Base-by-base conservation (phyloP, 768 basidiomycete genomes). In the Amanita rimosa region DNA sequence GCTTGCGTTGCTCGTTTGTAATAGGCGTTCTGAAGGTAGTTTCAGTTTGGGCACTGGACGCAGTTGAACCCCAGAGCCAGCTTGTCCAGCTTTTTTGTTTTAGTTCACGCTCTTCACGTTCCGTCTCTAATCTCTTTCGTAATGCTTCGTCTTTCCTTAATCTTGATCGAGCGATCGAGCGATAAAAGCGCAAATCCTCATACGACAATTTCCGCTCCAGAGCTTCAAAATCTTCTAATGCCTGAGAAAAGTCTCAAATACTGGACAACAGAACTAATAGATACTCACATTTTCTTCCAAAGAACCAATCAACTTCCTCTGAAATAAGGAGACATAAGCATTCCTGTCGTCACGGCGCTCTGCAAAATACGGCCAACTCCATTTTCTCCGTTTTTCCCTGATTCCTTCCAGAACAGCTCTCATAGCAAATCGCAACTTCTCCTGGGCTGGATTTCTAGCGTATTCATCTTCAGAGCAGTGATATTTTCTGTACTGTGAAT, bases 111-210 rank as follows among this genome's bases (percentile, higher is more conserved):
- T 73, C 71, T 49, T 74, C 72, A 59, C 73, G 74, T 58, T 81
- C 78, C 45, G 81, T 81, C 57, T 88, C 85, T 47, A 90, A 74
- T 35, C 75, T 64, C 57, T 80, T 81, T 55, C 76, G 75, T 31
- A 83, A 67, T 2, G 80, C 87, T 17, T 79, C 72, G 57, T 98
- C 92, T 62, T 97, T 92, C 56, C 84, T 81, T 13, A 95, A 71
- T 54, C 81, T 81, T 2, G 91, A 91, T 22, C 89, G 82, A 0
- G 92, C 89, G 52, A 98, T 90, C 3, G 93, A 97, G 27, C 96
- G 81, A 67, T 98, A 99, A 66, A 97, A 96, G 3, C 95, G 83
- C 44, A 99, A 83, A 58, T 98, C 96, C 62, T 95, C 91, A 56
- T 97, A 98, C 0, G 82, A 75, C 24, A 98, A 72, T 61, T 90